Conservation (phyloP, 495 filamentous ascomycete genomes). For the Aspergillus kassunensis region DNA sequence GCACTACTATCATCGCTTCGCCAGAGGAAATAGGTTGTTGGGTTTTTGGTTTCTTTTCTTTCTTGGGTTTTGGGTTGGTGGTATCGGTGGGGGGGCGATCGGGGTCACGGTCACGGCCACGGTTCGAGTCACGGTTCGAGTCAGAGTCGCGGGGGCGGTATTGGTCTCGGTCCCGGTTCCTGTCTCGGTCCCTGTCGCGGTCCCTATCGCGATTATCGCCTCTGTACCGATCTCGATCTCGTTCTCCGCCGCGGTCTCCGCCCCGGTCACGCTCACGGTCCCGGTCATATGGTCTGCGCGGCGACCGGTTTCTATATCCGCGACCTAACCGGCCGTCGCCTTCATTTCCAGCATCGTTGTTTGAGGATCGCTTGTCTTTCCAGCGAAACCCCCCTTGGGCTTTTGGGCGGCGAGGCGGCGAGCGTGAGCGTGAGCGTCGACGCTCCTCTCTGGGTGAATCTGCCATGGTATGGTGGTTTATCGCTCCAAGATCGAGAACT, state of each 20-base stretch:
- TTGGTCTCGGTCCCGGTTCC: not conserved
- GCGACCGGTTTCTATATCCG: conserved; percentile 12
- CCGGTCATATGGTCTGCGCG: conserved; percentile 7
- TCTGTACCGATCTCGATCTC: not conserved
- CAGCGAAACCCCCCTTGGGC: conserved; percentile 13
- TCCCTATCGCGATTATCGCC: conserved; percentile 3
- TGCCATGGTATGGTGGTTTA: conserved; percentile 5
- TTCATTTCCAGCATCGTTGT: not conserved
- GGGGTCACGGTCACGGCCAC: not conserved
- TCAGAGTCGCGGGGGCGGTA: not conserved
- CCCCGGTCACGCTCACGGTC: conserved; percentile 4
- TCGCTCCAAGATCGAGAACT: not conserved
- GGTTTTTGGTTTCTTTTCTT: conserved; percentile 36
- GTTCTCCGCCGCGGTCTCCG: not conserved
- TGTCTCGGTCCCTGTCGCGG: not conserved
- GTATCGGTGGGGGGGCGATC: conserved; percentile 15
- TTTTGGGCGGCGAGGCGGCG: conserved; percentile 17
- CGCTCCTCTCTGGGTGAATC: conserved; percentile 7
- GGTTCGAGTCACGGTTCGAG: conserved; percentile 4
- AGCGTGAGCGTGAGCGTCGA: conserved; percentile 14
- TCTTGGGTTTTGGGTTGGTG: conserved; percentile 27
- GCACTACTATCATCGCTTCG: conserved; percentile 86
- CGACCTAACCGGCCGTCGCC: conserved; percentile 3
- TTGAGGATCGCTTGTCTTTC: conserved; percentile 14
- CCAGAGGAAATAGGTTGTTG: conserved; percentile 27